Base-by-base conservation (phyloP, 2,329 filamentous ascomycete species). In the Boeremia lycopersici region DNA sequence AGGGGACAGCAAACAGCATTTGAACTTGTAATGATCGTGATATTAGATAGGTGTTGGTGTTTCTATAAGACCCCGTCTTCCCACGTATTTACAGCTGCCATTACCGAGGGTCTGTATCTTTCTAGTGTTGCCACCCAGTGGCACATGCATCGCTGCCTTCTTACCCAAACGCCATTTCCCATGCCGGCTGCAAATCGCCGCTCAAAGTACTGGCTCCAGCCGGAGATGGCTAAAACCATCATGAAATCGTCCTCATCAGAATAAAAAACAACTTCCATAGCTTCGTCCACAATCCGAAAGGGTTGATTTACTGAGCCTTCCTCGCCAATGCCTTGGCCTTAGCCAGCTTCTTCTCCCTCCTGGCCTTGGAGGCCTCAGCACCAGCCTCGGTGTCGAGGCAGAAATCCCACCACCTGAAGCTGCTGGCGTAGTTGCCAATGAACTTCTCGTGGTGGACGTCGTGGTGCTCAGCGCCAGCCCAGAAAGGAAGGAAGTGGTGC, bases 321-420 rank as follows among this genome's bases (percentile, higher is more conserved):
- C 56, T 63, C 36, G 56, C 40, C 8, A 42, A 28, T 17, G 34
- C 81, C 82, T 87, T 87, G 60, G 81, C 81, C 53, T 69, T 67
- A n/a, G 85, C 84, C 45, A 90, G 69, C 85, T 90, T 93, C 77
- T 81, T 86, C 77, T 95, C 91, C 56, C 92, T 85, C 72, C 93
- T 88, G 73, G 83, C 85, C 86, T 92, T 93, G 68, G 89, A 84
- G 35, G 93, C 91, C 77, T 96, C 93, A 33, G 90, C 86, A 48
- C 90, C 91, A 61, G 91, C 91, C 83, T 99, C 93, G 59, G 95
- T 99, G 78, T 97, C 93, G 64, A 98, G 84, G 67, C 88, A 76
- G 76, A 89, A 96, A 80, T 99, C 95, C 95, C 95, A 99, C 95
- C 95, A 99, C 77, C 93, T 86, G 86, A 99, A 99, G 82, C 91